Evolutionary conservation across 2,329 filamentous ascomycete species (phyloP).

Genomic region (Neopestalotiopsis sp.): DNA sequence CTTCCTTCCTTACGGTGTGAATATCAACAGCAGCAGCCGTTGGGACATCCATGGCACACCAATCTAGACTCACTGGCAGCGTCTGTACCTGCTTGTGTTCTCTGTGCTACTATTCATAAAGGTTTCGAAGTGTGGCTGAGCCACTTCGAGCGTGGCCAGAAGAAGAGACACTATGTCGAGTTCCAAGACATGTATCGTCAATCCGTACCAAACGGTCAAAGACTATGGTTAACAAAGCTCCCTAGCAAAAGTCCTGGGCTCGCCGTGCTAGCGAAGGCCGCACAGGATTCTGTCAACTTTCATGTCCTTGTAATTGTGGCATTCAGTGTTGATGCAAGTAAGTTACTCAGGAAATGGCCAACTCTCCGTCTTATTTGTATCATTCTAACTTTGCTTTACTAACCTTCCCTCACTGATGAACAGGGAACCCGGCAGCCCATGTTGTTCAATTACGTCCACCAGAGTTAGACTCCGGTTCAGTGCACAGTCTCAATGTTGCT

Average conservation of each 20-base stretch:
- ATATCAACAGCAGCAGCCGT: not conserved
- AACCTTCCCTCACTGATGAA: not conserved
- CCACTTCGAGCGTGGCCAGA: slow-evolving; percentile 1
- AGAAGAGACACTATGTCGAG: not conserved
- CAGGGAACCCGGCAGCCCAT: slow-evolving; percentile 4
- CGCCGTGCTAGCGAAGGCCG: not conserved
- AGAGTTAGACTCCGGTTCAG: slow-evolving; percentile 15
- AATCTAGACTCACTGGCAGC: slow-evolving; percentile 7
- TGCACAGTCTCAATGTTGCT: slow-evolving; percentile 10
- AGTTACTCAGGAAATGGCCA: not conserved
- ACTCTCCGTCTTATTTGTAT: not conserved
- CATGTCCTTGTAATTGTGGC: not conserved
- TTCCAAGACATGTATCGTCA: not conserved
- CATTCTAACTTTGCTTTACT: not conserved
- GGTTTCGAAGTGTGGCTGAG: slow-evolving; percentile 15
- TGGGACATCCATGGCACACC: slow-evolving; percentile 18
- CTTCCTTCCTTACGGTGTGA: not conserved
- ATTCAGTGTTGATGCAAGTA: slow-evolving; percentile 8
- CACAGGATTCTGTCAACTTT: not conserved
- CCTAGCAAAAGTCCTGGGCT: not conserved
- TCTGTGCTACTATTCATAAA: slow-evolving; percentile 15
- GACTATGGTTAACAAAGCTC: not conserved
- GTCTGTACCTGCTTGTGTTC: slow-evolving; percentile 3
- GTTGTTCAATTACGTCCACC: slow-evolving; percentile 9
- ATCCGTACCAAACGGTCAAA: not conserved